Base-by-base conservation (phyloP, 495 filamentous ascomycete species). In the Aspergillus avenaceus region DNA sequence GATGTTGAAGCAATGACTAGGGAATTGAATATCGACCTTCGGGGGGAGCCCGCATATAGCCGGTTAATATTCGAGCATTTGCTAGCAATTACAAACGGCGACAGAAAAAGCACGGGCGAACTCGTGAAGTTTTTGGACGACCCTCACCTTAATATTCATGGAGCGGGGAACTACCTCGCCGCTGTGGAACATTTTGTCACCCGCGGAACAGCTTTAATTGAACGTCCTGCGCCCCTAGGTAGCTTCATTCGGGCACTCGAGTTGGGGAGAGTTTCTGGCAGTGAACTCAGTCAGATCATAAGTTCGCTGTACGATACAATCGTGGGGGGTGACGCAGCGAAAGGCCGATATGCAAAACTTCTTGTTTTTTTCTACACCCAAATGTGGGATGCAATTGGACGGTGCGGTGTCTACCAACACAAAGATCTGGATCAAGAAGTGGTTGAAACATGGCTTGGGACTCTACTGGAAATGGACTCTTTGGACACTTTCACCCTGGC, bases 91-190 rank as follows among this genome's bases (percentile, higher is more conserved):
- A 55, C 54, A 3, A 32, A 36, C 4, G 41, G 26, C 7, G 44
- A 56, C 13, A n/a, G 45, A 12, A 16, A 11, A 1, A 21, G 26
- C 23, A 27, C 60, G 52, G 27, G 63, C 13, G 59, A 67, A 49
- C 56, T 70, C 0, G 49, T 70, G n/a, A 44, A 56, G 8, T 78
- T 78, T 29, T 42, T 79, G 22, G 68, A 73, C 36, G 75, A 80
- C 42, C 61, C 60, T 0, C 59, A 59, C 23, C 41, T 79, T 26
- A 76, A 76, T 45, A 63, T 59, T 23, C 57, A 45, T 4, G 67
- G 69, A 12, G 64, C 72, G 11, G 59, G 68, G 1, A 79, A 78
- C 50, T 74, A 70, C 26, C 44, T 57, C 41, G 41, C 53, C 12
- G 53, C 63, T 4, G 52, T 69, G 37, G 42, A 66, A 41, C 25